A percentile compares a stretch with the other conserved stretches of the same genome.
phyloP scores from a whole-genome alignment of 139 green algal species.

The Yamagishiella unicocca region DNA sequence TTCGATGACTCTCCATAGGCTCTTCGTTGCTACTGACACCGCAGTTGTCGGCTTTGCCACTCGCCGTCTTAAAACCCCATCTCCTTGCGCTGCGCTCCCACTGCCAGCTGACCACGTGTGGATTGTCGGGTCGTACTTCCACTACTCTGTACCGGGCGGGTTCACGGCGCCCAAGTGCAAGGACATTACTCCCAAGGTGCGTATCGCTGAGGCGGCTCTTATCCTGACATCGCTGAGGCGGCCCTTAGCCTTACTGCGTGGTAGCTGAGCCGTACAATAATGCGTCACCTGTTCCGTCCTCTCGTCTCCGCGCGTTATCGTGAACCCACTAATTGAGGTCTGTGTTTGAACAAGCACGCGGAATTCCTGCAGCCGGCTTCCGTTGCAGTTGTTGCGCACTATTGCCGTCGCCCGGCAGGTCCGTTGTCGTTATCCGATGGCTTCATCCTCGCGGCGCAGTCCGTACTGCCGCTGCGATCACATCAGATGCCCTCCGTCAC shows the following conservation, averaged over 20 bases:
- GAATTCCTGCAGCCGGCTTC: too few relatives aligned
- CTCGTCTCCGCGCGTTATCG: background rate
- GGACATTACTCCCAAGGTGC: slow-evolving; percentile 82
- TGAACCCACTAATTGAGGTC: background rate
- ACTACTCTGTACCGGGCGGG: slow-evolving; percentile 86
- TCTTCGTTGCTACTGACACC: too few relatives aligned
- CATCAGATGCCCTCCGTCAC: background rate
- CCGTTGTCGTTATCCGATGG: too few relatives aligned
- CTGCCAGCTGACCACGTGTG: slow-evolving; percentile 69
- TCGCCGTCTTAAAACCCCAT: too few relatives aligned
- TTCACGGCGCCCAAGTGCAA: slow-evolving; percentile 73
- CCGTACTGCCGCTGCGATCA: too few relatives aligned
- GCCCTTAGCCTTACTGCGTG: background rate
- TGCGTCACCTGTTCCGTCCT: background rate
- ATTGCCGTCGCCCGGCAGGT: too few relatives aligned
- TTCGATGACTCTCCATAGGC: too few relatives aligned
- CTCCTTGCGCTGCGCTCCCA: too few relatives aligned
- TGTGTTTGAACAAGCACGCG: too few relatives aligned
- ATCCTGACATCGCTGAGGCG: background rate
- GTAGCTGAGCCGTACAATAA: background rate
- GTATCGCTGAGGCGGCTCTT: background rate
- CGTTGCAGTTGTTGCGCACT: too few relatives aligned
- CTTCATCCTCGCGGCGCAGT: too few relatives aligned
- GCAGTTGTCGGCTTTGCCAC: too few relatives aligned
- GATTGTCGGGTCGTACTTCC: slow-evolving; percentile 94